Percentiles rank a stretch among this genome's conserved stretches.
Evolutionary conservation across 106 monocot genomes (phyloP).

Genomic region (Allium cepa): DNA sequence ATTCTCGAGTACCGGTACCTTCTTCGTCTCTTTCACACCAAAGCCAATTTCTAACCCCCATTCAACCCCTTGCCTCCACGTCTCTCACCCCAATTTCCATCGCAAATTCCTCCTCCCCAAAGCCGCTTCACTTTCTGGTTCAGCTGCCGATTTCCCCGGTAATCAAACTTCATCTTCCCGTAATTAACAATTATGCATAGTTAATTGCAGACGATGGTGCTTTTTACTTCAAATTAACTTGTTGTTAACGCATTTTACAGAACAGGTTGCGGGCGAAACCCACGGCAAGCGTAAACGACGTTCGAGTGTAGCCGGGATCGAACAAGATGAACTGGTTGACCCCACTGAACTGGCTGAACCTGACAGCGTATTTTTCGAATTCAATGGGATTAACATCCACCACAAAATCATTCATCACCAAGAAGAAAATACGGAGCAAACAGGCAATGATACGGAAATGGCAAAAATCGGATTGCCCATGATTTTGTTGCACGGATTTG

Average conservation of each 20-base stretch:
- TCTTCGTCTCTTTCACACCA: conserved; percentile 1
- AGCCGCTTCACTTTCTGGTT: conserved; percentile 8
- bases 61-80: conserved; percentile 2
- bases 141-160: conserved; percentile 13
- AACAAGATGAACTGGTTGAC: conserved; percentile 74
- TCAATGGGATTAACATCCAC: conserved; percentile 72
- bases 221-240: background rate
- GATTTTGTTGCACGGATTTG: conserved; percentile 79
- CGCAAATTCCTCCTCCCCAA: background rate
- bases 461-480: conserved; percentile 39
- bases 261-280: conserved; percentile 19
- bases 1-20: background rate
- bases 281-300: conserved; percentile 7
- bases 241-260: conserved; percentile 19
- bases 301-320: conserved; percentile 52
- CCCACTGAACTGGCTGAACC: conserved; percentile 55
- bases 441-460: background rate
- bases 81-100: background rate
- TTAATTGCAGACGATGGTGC: background rate
- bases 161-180: background rate
- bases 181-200: too few species aligned
- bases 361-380: conserved; percentile 66
- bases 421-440: conserved; percentile 4
- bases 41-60: background rate
- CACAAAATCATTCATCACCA: conserved; percentile 61